Evolutionary conservation across 2,329 filamentous ascomycete genomes (phyloP).

Genomic region (Pezicula neosporulosa): DNA sequence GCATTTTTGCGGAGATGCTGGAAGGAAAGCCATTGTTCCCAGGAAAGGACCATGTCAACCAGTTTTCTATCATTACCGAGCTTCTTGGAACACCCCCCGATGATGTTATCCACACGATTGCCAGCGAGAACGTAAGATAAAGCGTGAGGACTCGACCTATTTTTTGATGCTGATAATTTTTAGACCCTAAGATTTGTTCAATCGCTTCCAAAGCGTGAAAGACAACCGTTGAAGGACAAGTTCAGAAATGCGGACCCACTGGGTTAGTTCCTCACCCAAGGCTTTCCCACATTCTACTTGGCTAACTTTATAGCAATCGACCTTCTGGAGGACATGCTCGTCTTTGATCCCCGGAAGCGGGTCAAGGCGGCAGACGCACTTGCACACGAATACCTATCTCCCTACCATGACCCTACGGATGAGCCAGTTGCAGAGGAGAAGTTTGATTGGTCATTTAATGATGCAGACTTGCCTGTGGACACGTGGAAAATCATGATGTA

Average conservation of each 20-base stretch:
- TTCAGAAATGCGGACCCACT: constrained; percentile 92
- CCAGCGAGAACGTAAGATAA: constrained; percentile 83
- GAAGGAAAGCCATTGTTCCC: constrained; percentile 98
- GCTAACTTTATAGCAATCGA: constrained; percentile 67
- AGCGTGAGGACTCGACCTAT: neutral
- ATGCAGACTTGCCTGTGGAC: constrained; percentile 93
- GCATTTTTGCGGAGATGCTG: constrained; percentile 99
- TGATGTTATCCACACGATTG: constrained; percentile 98
- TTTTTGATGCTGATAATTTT: constrained; percentile 20
- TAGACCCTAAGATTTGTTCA: constrained; percentile 96
- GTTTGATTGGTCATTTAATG: constrained; percentile 99
- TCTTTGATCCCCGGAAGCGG: constrained; percentile 96
- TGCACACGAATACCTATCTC: constrained; percentile 87
- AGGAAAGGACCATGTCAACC: constrained; percentile 98
- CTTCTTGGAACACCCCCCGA: constrained; percentile 93
- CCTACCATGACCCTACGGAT: constrained; percentile 96
- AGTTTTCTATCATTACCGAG: constrained; percentile 99
- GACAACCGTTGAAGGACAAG: constrained; percentile 81
- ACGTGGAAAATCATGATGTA: constrained; percentile 99
- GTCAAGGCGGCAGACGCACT: constrained; percentile 84
- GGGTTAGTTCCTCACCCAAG: constrained; percentile 48
- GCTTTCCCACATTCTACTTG: constrained; percentile 11
- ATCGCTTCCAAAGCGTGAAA: constrained; percentile 90
- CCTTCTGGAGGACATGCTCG: constrained; percentile 92
- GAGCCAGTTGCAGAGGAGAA: constrained; percentile 95